phyloP scores from a whole-genome alignment of 306 rosid species.

The Fagus crenata region DNA sequence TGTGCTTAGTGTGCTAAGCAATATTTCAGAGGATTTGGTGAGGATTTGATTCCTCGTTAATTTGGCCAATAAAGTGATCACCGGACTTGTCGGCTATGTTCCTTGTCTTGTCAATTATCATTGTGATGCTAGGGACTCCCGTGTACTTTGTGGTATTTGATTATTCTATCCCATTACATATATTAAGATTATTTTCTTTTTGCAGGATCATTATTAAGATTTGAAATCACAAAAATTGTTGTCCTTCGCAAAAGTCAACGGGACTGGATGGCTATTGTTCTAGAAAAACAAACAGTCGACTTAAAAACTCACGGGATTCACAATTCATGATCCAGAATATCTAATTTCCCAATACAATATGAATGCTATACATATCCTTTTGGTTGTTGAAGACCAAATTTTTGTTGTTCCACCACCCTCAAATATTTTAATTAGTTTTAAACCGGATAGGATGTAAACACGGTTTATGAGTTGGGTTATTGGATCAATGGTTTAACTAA shows the following conservation, averaged over 20 bases:
- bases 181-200: not conserved
- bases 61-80: slow-evolving; percentile 14
- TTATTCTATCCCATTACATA: not conserved
- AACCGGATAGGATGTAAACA: too few species aligned
- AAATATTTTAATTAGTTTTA: too few species aligned
- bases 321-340: not conserved
- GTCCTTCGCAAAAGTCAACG: too few species aligned
- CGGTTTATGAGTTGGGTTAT: too few species aligned
- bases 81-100: slow-evolving; percentile 12
- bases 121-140: not conserved
- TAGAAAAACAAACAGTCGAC: too few species aligned
- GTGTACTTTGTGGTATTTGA: not conserved
- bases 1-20: not conserved
- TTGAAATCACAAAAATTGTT: too few species aligned
- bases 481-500: too few species aligned
- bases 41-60: slow-evolving; percentile 36
- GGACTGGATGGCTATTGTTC: too few species aligned
- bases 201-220: too few species aligned
- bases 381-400: not conserved
- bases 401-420: not conserved
- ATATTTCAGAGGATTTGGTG: slow-evolving; percentile 29
- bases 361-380: not conserved
- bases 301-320: too few species aligned
- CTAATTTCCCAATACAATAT: not conserved
- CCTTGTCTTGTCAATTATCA: not conserved